Conservation (phyloP, 2,329 filamentous ascomycete species). For the Dothistroma pini region DNA sequence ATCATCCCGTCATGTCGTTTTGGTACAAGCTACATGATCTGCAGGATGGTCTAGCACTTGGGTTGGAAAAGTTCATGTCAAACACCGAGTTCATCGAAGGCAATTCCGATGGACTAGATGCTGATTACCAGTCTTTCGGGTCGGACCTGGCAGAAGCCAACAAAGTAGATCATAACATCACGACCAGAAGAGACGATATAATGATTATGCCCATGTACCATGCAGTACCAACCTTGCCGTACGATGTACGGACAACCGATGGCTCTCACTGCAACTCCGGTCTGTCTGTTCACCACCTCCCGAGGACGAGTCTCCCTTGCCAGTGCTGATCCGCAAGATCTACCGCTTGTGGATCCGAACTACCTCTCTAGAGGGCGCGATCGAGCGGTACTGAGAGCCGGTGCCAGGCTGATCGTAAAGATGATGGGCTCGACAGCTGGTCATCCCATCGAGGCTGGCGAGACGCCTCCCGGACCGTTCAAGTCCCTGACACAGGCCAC, state of each 20-base stretch:
- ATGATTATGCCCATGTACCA: slow-evolving; percentile 5
- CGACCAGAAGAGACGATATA: slow-evolving; percentile 3
- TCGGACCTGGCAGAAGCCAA: background rate
- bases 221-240: background rate
- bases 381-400: slow-evolving; percentile 6
- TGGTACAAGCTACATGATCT: slow-evolving; percentile 20
- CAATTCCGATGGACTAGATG: slow-evolving; percentile 10
- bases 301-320: background rate
- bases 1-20: slow-evolving; percentile 5
- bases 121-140: background rate
- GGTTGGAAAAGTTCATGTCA: slow-evolving; percentile 6
- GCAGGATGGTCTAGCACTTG: slow-evolving; percentile 17
- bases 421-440: background rate
- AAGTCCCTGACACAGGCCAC: background rate
- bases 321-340: background rate
- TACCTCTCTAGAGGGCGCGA: slow-evolving; percentile 5
- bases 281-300: background rate
- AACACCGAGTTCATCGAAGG: slow-evolving; percentile 7
- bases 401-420: background rate
- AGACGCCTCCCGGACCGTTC: background rate
- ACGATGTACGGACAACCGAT: slow-evolving; percentile 3
- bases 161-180: background rate
- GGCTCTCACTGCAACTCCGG: slow-evolving; percentile 1
- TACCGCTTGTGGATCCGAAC: background rate
- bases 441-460: background rate